These are phyloP conservation scores for Elaeis oleifera DNA, from an alignment of 202 grass and related monocot genomes.

Conservation along the genomic window DNA sequence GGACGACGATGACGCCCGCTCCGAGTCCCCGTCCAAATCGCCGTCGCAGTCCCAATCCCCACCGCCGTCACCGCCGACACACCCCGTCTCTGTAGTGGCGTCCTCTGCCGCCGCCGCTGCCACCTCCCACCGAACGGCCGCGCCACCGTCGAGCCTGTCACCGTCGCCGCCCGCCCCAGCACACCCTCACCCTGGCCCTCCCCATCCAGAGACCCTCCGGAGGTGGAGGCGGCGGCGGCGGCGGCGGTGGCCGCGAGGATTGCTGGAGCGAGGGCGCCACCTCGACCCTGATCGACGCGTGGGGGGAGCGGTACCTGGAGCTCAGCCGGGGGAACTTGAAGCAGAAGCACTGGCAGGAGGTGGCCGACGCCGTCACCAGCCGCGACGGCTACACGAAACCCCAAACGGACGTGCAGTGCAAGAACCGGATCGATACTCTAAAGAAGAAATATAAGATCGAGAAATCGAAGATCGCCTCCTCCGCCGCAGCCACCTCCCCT, in stretches of 20 bases:
- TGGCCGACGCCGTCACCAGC: constrained; percentile 66
- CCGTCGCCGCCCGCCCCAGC: too few relatives aligned
- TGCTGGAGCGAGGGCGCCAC: constrained; percentile 99
- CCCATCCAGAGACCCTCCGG: constrained; percentile 8
- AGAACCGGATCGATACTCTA: too few relatives aligned
- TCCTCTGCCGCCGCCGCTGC: too few relatives aligned
- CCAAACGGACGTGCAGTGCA: too few relatives aligned
- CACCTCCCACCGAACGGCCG: too few relatives aligned
- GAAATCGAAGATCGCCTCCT: constrained; percentile 8
- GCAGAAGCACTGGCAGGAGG: constrained; percentile 99
- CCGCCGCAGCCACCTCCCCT: constrained; percentile 24
- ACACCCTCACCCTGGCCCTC: too few relatives aligned
- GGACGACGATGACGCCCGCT: constrained; percentile 3
- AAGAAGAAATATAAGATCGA: too few relatives aligned
- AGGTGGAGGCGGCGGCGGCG: constrained; percentile 21
- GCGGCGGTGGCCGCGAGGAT: constrained; percentile 75
- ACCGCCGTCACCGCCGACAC: not conserved
- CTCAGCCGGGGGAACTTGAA: constrained; percentile 93
- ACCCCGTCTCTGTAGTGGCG: too few relatives aligned
- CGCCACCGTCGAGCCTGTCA: too few relatives aligned
- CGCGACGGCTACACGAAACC: constrained; percentile 26
- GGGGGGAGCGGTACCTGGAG: constrained; percentile 81
- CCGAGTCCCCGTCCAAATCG: constrained; percentile 22
- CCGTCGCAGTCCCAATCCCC: constrained; percentile 19
- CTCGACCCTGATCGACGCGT: constrained; percentile 62